Base-by-base conservation (phyloP, 2,329 filamentous ascomycete genomes). In the Lasiodiplodia citricola region DNA sequence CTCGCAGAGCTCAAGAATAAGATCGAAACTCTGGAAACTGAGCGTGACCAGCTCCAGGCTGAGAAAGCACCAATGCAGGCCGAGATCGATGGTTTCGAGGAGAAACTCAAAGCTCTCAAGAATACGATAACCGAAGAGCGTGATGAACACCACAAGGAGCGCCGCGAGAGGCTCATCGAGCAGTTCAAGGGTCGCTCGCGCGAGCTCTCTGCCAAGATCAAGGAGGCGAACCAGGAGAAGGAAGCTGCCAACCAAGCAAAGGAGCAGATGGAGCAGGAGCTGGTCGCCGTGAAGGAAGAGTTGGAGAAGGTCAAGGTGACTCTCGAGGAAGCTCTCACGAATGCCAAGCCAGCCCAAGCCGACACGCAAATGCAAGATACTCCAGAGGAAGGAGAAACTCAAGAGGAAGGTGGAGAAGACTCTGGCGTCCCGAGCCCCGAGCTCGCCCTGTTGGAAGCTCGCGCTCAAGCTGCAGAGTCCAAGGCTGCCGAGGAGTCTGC, bases 1-100 rank as follows among this genome's bases (percentile, higher is more conserved):
- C 87, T 97, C 77, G 95, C 98, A 74, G 90, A 91, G 70, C 86
- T 99, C 69, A 97, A 96, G 82, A 89, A 92, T 76, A 90, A 90
- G 69, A 87, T 97, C 66, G 82, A 88, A 18, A 77, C 77, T 28
- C 72, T 84, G 55, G 75, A 86, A 66, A 78, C 79, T 4, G 90
- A 93, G 73, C 83, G 82, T 58, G 82, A 83, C 68, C 72, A 76
- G 70, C 82, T 92, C 13, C 82, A 87, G 62, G 79, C 83, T 2
- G 84, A 84, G 73, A 85, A 82, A 72, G 82, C 81, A 67, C 75
- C 79, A 18, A 75, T 88, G n/a, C 82, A 87, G 71, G 80, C 84
- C 44, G 81, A 88, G 71, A 75, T 84, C 37, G 80, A 83, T 51
- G 77, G 77, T 8, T 79, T 86, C 66, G 82, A 85, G 3, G 83